Evolutionary conservation across 768 basidiomycete species (phyloP).

Genomic region (Leccinellum luteum): DNA sequence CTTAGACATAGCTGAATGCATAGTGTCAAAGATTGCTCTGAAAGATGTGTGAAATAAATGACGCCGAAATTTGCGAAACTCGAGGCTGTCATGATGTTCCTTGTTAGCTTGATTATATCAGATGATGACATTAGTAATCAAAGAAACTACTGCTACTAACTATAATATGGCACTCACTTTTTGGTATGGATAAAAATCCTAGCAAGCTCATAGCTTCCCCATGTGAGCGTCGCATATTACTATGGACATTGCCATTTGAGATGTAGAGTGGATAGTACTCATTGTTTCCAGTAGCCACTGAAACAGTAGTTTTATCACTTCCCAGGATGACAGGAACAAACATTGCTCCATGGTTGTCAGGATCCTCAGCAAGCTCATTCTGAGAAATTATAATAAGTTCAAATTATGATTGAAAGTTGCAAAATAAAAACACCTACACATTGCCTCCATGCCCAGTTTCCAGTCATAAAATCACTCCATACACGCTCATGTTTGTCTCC

Average conservation of each 20-base stretch:
- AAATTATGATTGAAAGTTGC: too few species aligned
- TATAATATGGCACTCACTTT: neutral
- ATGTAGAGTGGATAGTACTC: neutral
- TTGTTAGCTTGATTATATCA: neutral
- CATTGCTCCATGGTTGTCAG: neutral
- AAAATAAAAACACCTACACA: neutral
- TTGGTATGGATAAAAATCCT: neutral
- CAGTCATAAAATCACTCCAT: neutral
- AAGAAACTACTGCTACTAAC: accelerated
- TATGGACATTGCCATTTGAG: neutral
- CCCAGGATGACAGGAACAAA: neutral
- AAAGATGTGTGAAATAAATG: neutral
- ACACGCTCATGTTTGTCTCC: neutral
- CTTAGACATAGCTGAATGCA: neutral
- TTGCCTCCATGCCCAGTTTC: neutral
- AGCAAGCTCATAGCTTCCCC: neutral
- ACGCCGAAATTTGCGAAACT: neutral
- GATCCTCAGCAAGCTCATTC: neutral
- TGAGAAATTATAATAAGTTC: neutral
- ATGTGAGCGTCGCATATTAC: neutral
- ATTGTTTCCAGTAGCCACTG: neutral
- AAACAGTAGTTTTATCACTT: neutral
- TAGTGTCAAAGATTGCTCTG: neutral
- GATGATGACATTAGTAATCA: too few species aligned
- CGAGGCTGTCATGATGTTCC: neutral